Evolutionary conservation across 768 basidiomycete genomes (phyloP), one percentile per base, ranked within the genome.

Genomic region (Hygrocybe coccinea): DNA sequence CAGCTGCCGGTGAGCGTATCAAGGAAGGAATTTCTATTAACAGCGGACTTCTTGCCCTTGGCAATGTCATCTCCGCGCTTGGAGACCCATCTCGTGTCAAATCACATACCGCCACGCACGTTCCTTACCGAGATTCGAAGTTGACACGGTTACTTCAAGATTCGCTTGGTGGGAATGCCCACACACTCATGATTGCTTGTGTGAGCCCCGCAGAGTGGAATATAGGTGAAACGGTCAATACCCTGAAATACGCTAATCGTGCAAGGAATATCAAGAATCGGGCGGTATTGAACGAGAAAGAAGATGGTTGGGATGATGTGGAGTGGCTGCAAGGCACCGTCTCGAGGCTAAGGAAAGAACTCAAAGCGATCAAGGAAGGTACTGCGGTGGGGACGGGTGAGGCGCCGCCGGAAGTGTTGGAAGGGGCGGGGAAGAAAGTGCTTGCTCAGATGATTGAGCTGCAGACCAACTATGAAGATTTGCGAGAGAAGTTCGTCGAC

Each of bases 1-100:
- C 94, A 1, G 97, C 95, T 4, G 87, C 86, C 8, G 97, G 97
- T 4, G 95, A 97, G 59, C 88, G 95, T 54, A 91, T 95, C 71
- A 98, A 93, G 69, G 97, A 97, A 73, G 95, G 95, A n/a, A 97
- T 97, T 52, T 93, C 92, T 25, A 98, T 98, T 75, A 99, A 99
- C 75, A 89, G 91, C 58, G 97, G 97, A 57, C 83, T 99, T 34
- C 80, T 94, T 35, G 95, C 97, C 15, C 81, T 99, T 19, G 97
- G 97, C 45, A 99, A 99, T 70, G 97, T 99, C 64, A 98, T 99
- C 56, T 97, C 95, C 58, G 93, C 95, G 0, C 85, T 98, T 17
- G 95, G 92, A 6, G 95, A 98, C 71, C 95, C 95, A 29, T 78
- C 89, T 39, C 84, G 91, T 51, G 85, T 87, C 36, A 91, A 91